These are phyloP conservation scores for Candida tibetensis DNA, from an alignment of 805 yeast species.

Conservation along the genomic window DNA sequence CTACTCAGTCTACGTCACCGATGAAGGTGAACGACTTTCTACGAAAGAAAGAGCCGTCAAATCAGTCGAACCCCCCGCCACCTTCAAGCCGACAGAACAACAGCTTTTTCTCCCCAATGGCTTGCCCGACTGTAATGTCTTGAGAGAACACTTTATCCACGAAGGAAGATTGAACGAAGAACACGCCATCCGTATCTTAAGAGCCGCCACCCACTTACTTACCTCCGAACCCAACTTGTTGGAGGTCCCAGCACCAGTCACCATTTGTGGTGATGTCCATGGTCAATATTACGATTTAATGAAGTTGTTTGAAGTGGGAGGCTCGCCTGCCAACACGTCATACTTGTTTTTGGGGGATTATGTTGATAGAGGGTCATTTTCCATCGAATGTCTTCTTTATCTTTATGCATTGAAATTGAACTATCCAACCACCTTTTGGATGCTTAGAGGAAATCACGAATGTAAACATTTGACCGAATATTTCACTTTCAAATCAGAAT, in stretches of 20 bases:
- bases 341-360: conserved; percentile 90
- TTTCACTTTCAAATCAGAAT: conserved; percentile 89
- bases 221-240: conserved; percentile 74
- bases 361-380: conserved; percentile 91
- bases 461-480: conserved; percentile 90
- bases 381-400: conserved; percentile 76
- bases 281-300: conserved; percentile 91
- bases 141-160: conserved; percentile 67
- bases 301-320: conserved; percentile 91
- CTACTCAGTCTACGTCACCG: conserved; percentile 47
- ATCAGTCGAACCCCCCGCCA: conserved; percentile 65
- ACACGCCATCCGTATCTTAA: conserved; percentile 68
- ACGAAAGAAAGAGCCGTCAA: conserved; percentile 59
- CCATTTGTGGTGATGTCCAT: conserved; percentile 96
- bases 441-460: conserved; percentile 94
- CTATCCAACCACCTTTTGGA: conserved; percentile 69
- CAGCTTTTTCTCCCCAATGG: conserved; percentile 64
- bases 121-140: conserved; percentile 67
- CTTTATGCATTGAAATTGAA: conserved; percentile 76
- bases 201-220: conserved; percentile 61
- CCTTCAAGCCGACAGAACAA: conserved; percentile 59
- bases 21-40: conserved; percentile 53
- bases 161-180: conserved; percentile 78
- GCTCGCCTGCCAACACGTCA: conserved; percentile 72
- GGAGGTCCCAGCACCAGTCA: conserved; percentile 85